phyloP scores from a whole-genome alignment of 768 basidiomycete genomes.

The Postia placenta region DNA sequence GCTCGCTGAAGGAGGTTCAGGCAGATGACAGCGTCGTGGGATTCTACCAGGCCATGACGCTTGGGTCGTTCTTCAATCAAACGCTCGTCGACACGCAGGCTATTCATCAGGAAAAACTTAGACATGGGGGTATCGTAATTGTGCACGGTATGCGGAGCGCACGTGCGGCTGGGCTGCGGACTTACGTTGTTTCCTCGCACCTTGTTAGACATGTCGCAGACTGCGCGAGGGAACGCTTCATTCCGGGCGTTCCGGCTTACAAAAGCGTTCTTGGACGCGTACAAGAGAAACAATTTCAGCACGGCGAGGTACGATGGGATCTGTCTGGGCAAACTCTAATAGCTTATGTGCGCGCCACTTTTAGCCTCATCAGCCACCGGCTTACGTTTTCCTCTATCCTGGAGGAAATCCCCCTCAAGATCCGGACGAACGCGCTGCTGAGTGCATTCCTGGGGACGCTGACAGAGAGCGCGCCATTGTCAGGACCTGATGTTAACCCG shows the following conservation, averaged over 20 bases:
- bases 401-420: conserved; percentile 78
- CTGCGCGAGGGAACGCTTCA: conserved; percentile 76
- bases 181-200: too few species aligned
- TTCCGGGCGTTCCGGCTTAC: conserved; percentile 89
- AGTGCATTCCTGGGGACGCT: conserved; percentile 72
- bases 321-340: not conserved
- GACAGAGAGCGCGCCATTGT: conserved; percentile 38
- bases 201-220: conserved; percentile 63
- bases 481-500: conserved; percentile 26
- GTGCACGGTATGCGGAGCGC: conserved; percentile 57
- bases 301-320: conserved; percentile 57
- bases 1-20: conserved; percentile 85
- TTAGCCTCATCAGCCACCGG: conserved; percentile 71
- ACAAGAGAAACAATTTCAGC: conserved; percentile 81
- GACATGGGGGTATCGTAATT: conserved; percentile 81
- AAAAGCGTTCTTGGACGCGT: conserved; percentile 71
- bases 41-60: conserved; percentile 86
- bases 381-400: conserved; percentile 84
- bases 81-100: conserved; percentile 77
- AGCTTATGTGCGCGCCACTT: not conserved
- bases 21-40: conserved; percentile 90
- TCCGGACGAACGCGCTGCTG: conserved; percentile 77
- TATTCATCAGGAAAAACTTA: conserved; percentile 76
- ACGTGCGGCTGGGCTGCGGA: not conserved
- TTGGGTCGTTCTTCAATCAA: conserved; percentile 84